Evolutionary conservation across 2,329 filamentous ascomycete genomes (phyloP), one percentile per base, ranked within the genome.

Genomic region (Paraphoma sp.): DNA sequence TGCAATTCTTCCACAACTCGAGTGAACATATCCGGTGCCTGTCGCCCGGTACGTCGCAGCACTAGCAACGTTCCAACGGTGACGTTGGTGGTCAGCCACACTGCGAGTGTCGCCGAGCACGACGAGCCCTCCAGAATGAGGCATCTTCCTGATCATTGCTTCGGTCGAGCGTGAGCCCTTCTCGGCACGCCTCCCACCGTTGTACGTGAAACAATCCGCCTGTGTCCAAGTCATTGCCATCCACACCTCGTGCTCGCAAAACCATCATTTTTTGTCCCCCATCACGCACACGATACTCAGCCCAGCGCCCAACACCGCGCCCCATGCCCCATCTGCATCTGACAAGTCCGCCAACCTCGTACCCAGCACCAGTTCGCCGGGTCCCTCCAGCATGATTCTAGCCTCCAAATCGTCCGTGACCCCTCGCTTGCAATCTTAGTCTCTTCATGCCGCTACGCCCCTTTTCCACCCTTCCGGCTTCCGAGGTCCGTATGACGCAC

Each of bases 391-490:
- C 48, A 30, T 43, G 30, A 11, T 8, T 42, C 28, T 49, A 33
- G 12, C 40, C 33, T 14, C 30, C 14, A 41, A 14, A 18, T 50
- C 38, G 38, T 42, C 48, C 38, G 47, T 14, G 31, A 30, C 30
- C 31, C 45, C 45, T 36, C 30, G 30, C 45, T 36, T 31, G 29
- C 46, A 48, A 48, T 48, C 46, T 48, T 40, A 41, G 46, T 38
- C 33, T 48, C 33, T 10, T 50, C 42, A 50, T 50, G 48, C 48
- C 48, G 38, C 48, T 43, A 44, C 29, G 38, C 48, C 48, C 48
- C 48, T 50, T 44, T 50, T 44, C 48, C 45, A 12, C 8, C 10
- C 28, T n/a, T 30, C 41, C 33, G 33, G 33, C 33, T 36, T 36
- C 33, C 33, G 33, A 36, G 33, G 33, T 14, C 33, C 33, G 33